Conservation (phyloP, 768 basidiomycete species). For the Tubosaeta brunneosetosa region DNA sequence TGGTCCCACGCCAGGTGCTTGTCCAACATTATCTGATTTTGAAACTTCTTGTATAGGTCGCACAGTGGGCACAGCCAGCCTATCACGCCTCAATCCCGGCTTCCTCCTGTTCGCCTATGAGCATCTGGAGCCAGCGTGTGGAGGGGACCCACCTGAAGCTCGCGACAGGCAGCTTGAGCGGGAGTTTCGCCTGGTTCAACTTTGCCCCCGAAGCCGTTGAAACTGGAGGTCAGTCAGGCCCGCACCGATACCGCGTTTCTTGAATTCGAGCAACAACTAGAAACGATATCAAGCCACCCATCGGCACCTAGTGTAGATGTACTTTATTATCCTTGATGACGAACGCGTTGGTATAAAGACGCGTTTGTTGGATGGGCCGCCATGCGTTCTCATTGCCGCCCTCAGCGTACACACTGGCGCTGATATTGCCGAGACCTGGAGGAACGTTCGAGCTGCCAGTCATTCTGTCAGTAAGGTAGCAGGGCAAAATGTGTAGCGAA, state of each 20-base stretch:
- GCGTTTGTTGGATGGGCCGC: conserved; percentile 39
- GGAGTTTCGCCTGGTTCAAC: conserved; percentile 71
- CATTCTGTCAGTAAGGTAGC: conserved; percentile 8
- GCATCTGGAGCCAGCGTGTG: too few relatives aligned
- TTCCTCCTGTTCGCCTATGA: conserved; percentile 58
- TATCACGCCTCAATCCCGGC: conserved; percentile 69
- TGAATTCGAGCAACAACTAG: conserved; percentile 32
- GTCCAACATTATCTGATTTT: conserved; percentile 38
- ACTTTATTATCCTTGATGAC: conserved; percentile 36
- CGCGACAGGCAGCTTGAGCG: conserved; percentile 69
- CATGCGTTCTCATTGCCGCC: conserved; percentile 43
- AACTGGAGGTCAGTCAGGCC: conserved; percentile 45
- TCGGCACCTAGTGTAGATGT: not conserved
- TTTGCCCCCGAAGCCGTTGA: conserved; percentile 89
- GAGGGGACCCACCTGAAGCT: conserved; percentile 46
- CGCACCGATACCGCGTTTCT: conserved; percentile 74
- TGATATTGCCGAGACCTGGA: conserved; percentile 37
- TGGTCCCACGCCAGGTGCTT: conserved; percentile 53
- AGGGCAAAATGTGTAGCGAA: not conserved
- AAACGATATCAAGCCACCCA: too few relatives aligned
- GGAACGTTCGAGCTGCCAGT: conserved; percentile 25
- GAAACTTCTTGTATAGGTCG: conserved; percentile 39
- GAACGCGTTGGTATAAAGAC: conserved; percentile 69
- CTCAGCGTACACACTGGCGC: conserved; percentile 29
- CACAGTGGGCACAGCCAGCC: conserved; percentile 56